These are phyloP conservation scores for Keithomyces neogunnii DNA, from an alignment of 2,329 filamentous ascomycete genomes.

Conservation along the genomic window DNA sequence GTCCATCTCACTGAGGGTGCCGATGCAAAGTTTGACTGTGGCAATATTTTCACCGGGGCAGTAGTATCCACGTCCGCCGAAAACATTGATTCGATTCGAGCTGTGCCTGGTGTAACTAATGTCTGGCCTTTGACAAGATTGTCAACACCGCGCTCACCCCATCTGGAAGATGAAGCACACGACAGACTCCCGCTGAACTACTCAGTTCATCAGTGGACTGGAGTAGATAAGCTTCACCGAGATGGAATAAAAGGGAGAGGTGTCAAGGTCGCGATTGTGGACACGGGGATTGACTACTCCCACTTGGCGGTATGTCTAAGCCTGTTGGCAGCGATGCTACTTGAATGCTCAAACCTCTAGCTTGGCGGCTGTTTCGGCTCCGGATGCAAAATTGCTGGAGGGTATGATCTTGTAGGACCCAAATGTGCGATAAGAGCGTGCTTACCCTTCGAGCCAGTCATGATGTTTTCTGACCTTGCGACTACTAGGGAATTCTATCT, in stretches of 20 bases:
- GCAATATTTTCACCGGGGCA: slow-evolving; percentile 26
- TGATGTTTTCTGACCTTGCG: neutral
- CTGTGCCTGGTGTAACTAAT: slow-evolving; percentile 25
- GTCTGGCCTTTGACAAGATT: slow-evolving; percentile 27
- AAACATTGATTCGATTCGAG: slow-evolving; percentile 22
- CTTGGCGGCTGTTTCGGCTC: slow-evolving; percentile 30
- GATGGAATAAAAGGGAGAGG: slow-evolving; percentile 29
- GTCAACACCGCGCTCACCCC: slow-evolving; percentile 4
- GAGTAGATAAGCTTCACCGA: slow-evolving; percentile 28
- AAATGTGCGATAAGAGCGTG: slow-evolving; percentile 16
- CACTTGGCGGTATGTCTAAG: slow-evolving; percentile 23
- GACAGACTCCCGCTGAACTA: slow-evolving; percentile 25
- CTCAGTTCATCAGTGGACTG: slow-evolving; percentile 22
- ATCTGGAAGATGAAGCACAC: neutral
- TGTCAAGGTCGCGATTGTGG: slow-evolving; percentile 29
- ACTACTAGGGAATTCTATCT: slow-evolving; percentile 4
- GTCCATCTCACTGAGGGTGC: slow-evolving; percentile 3
- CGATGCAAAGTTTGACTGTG: slow-evolving; percentile 24
- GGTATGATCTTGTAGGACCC: slow-evolving; percentile 28
- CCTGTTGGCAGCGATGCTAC: neutral
- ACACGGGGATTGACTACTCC: slow-evolving; percentile 31
- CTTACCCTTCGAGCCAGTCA: neutral
- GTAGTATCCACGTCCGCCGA: slow-evolving; percentile 22
- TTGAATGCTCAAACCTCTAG: slow-evolving; percentile 12
- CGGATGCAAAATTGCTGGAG: slow-evolving; percentile 29